Percentiles rank a stretch among this genome's conserved stretches.
Evolutionary conservation across 2,329 filamentous ascomycete species (phyloP).

Genomic region (Bimuria novae-zelandiae): DNA sequence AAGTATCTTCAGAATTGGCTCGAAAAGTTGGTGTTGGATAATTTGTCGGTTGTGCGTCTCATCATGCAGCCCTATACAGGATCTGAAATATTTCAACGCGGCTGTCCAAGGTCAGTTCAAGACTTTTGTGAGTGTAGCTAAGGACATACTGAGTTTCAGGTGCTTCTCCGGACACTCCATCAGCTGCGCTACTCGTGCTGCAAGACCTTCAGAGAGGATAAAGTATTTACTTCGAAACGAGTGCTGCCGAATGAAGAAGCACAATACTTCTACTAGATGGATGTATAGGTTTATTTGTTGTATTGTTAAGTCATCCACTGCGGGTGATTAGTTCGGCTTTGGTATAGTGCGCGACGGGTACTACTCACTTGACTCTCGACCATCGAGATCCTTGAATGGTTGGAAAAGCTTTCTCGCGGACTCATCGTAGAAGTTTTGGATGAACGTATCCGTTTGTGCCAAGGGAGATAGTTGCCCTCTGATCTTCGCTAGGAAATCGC

Average conservation of each 20-base stretch:
- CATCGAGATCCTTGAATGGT: slow-evolving; percentile 80
- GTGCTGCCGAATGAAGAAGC: slow-evolving; percentile 92
- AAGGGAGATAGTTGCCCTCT: slow-evolving; percentile 55
- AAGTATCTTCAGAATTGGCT: slow-evolving; percentile 82
- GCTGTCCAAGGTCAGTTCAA: slow-evolving; percentile 57
- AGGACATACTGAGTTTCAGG: slow-evolving; percentile 76
- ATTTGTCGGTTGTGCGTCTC: slow-evolving; percentile 90
- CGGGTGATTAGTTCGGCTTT: slow-evolving; percentile 24
- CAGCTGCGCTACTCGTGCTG: slow-evolving; percentile 79
- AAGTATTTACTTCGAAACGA: slow-evolving; percentile 85
- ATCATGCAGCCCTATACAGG: slow-evolving; percentile 81
- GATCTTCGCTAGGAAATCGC: slow-evolving; percentile 69
- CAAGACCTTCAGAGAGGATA: slow-evolving; percentile 77
- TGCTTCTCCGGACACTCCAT: slow-evolving; percentile 87
- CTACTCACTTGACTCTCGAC: slow-evolving; percentile 59
- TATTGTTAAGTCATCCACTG: slow-evolving; percentile 73
- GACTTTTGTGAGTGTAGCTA: background rate
- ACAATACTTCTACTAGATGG: slow-evolving; percentile 89
- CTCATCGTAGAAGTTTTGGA: slow-evolving; percentile 86
- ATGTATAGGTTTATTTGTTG: slow-evolving; percentile 89
- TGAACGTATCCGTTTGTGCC: slow-evolving; percentile 81
- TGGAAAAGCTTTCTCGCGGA: slow-evolving; percentile 85
- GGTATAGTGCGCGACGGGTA: background rate
- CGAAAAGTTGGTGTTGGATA: slow-evolving; percentile 78
- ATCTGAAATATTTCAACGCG: slow-evolving; percentile 91